Percentiles rank a stretch among this genome's conserved stretches.
Evolutionary conservation across 1,284 basidiomycete species (phyloP).

Genomic region (Mycosarcoma maydis): DNA sequence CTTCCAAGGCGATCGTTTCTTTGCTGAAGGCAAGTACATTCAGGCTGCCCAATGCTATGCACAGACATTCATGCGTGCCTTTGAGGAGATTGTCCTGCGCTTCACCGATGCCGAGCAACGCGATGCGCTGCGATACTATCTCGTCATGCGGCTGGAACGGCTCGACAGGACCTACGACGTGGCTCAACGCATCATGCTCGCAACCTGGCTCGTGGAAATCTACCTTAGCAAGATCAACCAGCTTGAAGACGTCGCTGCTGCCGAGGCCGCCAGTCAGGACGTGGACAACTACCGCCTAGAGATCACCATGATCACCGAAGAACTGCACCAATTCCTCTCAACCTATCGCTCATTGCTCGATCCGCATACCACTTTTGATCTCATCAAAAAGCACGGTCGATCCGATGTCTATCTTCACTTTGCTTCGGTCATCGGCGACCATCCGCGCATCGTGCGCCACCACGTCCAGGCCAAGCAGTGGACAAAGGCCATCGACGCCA

Average conservation of each 20-base stretch:
- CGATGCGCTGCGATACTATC: constrained; percentile 90
- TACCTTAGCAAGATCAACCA: constrained; percentile 96
- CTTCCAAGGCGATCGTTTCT: constrained; percentile 85
- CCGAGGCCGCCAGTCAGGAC: constrained; percentile 84
- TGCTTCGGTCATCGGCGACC: constrained; percentile 83
- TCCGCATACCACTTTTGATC: constrained; percentile 83
- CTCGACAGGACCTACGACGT: constrained; percentile 77
- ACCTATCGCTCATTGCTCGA: constrained; percentile 79
- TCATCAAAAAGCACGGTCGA: constrained; percentile 91
- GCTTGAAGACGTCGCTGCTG: constrained; percentile 80
- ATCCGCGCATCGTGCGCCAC: constrained; percentile 86
- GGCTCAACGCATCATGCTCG: constrained; percentile 95
- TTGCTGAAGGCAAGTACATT: constrained; percentile 83
- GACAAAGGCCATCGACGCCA: constrained; percentile 85
- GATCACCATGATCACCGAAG: constrained; percentile 85
- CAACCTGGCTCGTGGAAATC: constrained; percentile 98
- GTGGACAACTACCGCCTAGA: constrained; percentile 86
- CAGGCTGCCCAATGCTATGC: constrained; percentile 92
- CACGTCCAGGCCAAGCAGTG: constrained; percentile 92
- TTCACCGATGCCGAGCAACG: constrained; percentile 90
- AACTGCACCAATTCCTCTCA: constrained; percentile 90
- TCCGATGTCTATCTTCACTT: constrained; percentile 92
- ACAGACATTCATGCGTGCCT: constrained; percentile 73
- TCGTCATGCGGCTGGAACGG: constrained; percentile 86
- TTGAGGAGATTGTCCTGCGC: constrained; percentile 90